These are phyloP conservation scores for Pseudocercospora macadamiae DNA, from an alignment of 2,329 filamentous ascomycete species.

Conservation along the genomic window DNA sequence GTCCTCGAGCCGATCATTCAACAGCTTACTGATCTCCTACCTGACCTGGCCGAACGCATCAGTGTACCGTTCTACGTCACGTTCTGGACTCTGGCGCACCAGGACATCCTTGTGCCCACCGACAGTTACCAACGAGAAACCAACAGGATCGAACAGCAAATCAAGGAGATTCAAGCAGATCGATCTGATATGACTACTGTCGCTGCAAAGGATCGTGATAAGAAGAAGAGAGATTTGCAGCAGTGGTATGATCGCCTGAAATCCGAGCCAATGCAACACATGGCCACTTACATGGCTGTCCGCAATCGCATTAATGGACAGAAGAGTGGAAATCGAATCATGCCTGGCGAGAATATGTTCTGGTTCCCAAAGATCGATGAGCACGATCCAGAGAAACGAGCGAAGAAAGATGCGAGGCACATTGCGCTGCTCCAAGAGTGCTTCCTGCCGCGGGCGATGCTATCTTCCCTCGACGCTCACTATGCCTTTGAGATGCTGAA, in stretches of 20 bases:
- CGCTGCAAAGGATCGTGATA: slow-evolving; percentile 68
- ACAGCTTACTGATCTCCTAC: slow-evolving; percentile 63
- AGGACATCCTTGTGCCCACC: slow-evolving; percentile 76
- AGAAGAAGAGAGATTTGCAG: slow-evolving; percentile 69
- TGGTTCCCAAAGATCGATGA: slow-evolving; percentile 66
- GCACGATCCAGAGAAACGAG: slow-evolving; percentile 17
- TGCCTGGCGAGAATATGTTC: slow-evolving; percentile 32
- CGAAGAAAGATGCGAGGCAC: slow-evolving; percentile 64
- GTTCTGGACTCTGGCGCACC: slow-evolving; percentile 88
- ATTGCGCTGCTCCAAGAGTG: slow-evolving; percentile 85
- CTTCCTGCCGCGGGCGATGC: slow-evolving; percentile 80
- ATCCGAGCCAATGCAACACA: slow-evolving; percentile 73
- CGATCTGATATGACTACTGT: slow-evolving; percentile 71
- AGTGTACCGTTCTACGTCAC: slow-evolving; percentile 82
- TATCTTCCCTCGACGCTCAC: slow-evolving; percentile 85
- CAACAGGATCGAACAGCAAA: slow-evolving; percentile 67
- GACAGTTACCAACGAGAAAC: slow-evolving; percentile 79
- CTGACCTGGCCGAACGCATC: slow-evolving; percentile 68
- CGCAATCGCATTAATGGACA: slow-evolving; percentile 70
- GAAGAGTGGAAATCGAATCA: slow-evolving; percentile 62
- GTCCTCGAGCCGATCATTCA: slow-evolving; percentile 75
- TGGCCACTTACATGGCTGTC: slow-evolving; percentile 68
- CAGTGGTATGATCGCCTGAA: slow-evolving; percentile 70
- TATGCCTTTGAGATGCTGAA: slow-evolving; percentile 86
- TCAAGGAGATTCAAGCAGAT: slow-evolving; percentile 69